Evolutionary conservation across 1,284 basidiomycete genomes (phyloP), one percentile per base, ranked within the genome.

Genomic region (Taiwanofungus camphoratus): DNA sequence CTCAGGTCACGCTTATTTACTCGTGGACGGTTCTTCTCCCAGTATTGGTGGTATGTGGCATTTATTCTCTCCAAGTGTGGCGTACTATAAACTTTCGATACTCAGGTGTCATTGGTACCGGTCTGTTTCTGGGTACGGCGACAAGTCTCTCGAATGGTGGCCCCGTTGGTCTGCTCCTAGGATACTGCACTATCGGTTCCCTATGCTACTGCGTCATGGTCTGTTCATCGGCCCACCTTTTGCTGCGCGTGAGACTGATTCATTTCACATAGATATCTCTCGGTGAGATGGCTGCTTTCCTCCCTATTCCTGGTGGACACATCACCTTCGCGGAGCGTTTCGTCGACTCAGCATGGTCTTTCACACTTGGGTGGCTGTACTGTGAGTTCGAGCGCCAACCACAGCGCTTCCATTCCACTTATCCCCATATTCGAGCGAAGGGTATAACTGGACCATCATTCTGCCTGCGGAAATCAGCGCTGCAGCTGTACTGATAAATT

Each of bases 311-410:
- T 37, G 84, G 80, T 48, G 80, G 89, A 4, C 89, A 91, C 60
- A 86, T 92, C 60, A 82, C 76, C 39, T 70, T 92, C 30, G 85
- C 89, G 3, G 79, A 79, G 51, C 81, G 86, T 32, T 90, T 90
- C 58, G 82, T 91, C 20, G 80, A 89, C 56, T 81, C 83, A 4
- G 83, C 88, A 2, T 72, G 92, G 46, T 82, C 82, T 1, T 91
- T 91, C 56, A 76, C 87, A 12, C 79, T 87, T 78, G 87, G 87
- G 8, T 91, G 84, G 83, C 82, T 87, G 56, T 89, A 88, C 59
- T 61, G 60, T 85, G 40, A 26, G 56, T 47, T 8, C 5, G 22
- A 18, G 8, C n/a, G n/a, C n/a, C 20, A 35, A 24, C 21, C 5
- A n/a, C 4, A 7, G 13, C 31, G 23, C 6, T 16, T 7, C 9